Evolutionary conservation across 192 early-diverging fungal species (phyloP).

Genomic region (Umbelopsis vinacea): DNA sequence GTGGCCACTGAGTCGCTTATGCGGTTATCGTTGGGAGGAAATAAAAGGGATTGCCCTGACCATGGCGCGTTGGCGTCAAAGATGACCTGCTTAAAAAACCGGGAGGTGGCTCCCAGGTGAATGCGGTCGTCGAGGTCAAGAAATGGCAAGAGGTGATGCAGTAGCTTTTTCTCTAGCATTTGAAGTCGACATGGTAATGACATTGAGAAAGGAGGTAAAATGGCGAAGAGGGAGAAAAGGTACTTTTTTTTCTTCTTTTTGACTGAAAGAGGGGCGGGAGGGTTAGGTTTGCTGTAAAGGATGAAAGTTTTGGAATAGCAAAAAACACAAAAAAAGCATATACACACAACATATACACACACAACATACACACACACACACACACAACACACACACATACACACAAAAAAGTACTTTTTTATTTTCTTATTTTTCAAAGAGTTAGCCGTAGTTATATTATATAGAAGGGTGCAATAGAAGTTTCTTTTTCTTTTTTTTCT

Average conservation of each 20-base stretch:
- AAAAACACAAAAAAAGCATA: not conserved
- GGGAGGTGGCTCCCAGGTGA: not conserved
- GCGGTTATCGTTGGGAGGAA: constrained; percentile 10
- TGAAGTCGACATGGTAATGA: constrained; percentile 13
- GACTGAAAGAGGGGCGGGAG: not conserved
- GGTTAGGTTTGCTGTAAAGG: not conserved
- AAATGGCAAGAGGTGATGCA: constrained; percentile 8
- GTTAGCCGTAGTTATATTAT: not conserved
- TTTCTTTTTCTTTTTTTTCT: not conserved
- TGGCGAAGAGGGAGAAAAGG: not conserved
- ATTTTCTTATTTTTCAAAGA: not conserved
- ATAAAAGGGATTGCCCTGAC: not conserved
- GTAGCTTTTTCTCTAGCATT: constrained; percentile 3
- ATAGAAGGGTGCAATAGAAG: not conserved
- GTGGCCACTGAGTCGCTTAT: constrained; percentile 13
- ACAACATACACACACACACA: not conserved
- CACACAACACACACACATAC: constrained; percentile 1
- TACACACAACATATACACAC: not conserved
- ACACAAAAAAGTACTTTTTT: not conserved
- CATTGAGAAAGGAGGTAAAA: not conserved
- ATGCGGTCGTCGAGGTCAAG: not conserved
- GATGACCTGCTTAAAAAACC: constrained; percentile 7
- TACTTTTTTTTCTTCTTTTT: not conserved
- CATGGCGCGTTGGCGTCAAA: constrained; percentile 22
- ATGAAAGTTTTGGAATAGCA: not conserved